These are phyloP conservation scores for Pholiota conissans DNA, from an alignment of 768 basidiomycete genomes.

Conservation along the genomic window DNA sequence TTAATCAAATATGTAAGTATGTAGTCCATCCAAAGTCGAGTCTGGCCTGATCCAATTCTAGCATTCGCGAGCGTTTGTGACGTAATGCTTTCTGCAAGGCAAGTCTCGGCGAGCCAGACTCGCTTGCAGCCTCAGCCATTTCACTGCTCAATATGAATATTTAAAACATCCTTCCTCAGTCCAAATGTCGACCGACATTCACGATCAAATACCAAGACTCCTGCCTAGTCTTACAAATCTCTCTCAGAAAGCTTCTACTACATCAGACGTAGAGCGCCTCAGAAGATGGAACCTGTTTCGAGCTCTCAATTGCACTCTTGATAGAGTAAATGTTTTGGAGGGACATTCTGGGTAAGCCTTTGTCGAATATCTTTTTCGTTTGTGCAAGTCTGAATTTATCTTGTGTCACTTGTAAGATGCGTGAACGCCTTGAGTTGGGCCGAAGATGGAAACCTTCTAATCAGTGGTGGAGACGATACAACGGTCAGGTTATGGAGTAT, in stretches of 20 bases:
- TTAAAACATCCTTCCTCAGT: background rate
- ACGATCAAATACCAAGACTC: background rate
- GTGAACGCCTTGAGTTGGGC: constrained; percentile 82
- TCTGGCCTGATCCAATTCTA: no score
- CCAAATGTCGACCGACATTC: background rate
- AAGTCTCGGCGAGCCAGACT: no score
- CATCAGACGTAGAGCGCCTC: constrained; percentile 23
- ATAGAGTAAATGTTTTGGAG: constrained; percentile 77
- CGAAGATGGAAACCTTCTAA: constrained; percentile 57
- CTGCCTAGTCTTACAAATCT: background rate
- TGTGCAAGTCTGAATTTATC: background rate
- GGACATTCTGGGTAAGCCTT: constrained; percentile 67
- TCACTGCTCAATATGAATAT: no score
- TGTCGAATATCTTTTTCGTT: background rate
- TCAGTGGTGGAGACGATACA: constrained; percentile 75
- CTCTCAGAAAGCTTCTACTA: constrained; percentile 18
- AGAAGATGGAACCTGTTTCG: constrained; percentile 26
- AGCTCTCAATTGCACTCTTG: constrained; percentile 35
- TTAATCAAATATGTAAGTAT: background rate
- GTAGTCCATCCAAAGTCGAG: no score
- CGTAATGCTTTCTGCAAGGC: no score
- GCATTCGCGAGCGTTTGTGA: no score
- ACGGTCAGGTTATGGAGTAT: constrained; percentile 82
- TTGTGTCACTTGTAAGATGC: constrained; percentile 45
- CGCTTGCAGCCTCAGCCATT: no score